A percentile compares a stretch with the other conserved stretches of the same genome.
Conservation (phyloP, 2,329 filamentous ascomycete genomes). For the Aspergillus sclerotialis region DNA sequence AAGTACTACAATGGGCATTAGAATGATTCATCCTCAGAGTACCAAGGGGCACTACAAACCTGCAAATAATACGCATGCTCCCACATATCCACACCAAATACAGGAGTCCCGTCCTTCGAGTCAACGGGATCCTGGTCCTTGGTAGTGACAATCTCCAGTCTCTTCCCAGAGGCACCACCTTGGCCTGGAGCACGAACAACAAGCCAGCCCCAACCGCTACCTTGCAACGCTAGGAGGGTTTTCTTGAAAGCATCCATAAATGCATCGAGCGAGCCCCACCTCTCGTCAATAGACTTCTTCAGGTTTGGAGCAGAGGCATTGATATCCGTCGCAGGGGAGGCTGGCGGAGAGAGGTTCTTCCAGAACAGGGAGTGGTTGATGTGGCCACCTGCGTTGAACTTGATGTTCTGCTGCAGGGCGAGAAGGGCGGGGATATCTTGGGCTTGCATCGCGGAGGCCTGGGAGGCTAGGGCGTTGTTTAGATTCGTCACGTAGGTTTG, state of each 20-base stretch:
- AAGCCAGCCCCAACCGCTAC: constrained; percentile 85
- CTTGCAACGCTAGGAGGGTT: constrained; percentile 65
- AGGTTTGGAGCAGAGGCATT: constrained; percentile 52
- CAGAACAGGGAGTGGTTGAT: constrained; percentile 93
- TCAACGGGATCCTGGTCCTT: constrained; percentile 81
- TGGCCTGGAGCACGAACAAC: constrained; percentile 52
- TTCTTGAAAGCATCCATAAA: constrained; percentile 63
- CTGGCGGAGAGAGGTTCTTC: constrained; percentile 66
- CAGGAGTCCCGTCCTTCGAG: constrained; percentile 67
- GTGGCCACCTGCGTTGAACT: constrained; percentile 87
- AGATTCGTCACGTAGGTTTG: constrained; percentile 85
- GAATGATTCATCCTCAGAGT: constrained; percentile 1
- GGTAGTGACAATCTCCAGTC: constrained; percentile 67
- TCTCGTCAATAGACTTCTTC: constrained; percentile 52
- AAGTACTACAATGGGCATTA: constrained; percentile 56
- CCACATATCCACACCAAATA: constrained; percentile 86
- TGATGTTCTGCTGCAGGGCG: constrained; percentile 62
- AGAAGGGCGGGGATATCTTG: constrained; percentile 60
- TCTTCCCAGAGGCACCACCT: too few species aligned
- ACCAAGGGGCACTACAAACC: constrained; percentile 34
- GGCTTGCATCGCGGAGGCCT: constrained; percentile 49
- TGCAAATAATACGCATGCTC: constrained; percentile 89
- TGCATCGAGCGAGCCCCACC: constrained; percentile 61
- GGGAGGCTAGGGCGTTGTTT: constrained; percentile 67
- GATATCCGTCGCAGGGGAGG: constrained; percentile 50